Percentiles rank a stretch among this genome's conserved stretches.
phyloP scores from a whole-genome alignment of 495 filamentous ascomycete species.

The Xylaria acuta region DNA sequence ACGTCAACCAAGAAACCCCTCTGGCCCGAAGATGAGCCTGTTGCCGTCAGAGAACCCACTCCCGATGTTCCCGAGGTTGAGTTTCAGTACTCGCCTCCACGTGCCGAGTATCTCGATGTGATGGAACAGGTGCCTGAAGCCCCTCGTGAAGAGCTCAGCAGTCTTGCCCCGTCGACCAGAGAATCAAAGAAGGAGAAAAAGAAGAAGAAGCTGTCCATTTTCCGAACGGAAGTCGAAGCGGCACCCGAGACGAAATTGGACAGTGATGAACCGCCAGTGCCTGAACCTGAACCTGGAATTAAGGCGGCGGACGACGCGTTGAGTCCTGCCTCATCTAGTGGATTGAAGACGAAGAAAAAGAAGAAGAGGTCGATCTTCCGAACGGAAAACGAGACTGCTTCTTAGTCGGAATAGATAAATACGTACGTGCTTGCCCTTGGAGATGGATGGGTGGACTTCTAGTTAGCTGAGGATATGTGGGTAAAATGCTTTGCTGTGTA shows the following conservation, averaged over 20 bases:
- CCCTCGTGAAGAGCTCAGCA: background rate
- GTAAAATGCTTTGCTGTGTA: background rate
- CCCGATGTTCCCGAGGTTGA: background rate
- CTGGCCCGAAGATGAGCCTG: background rate
- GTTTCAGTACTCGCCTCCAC: background rate
- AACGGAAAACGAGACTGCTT: background rate
- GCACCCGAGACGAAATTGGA: background rate
- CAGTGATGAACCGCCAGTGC: background rate
- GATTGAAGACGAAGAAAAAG: background rate
- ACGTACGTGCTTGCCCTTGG: background rate
- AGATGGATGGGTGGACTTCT: background rate
- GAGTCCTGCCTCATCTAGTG: slow-evolving; percentile 1
- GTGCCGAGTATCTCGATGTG: background rate
- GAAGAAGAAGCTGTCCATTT: slow-evolving; percentile 12
- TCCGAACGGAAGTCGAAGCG: background rate
- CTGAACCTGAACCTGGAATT: background rate
- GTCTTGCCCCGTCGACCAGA: background rate
- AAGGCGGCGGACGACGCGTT: background rate
- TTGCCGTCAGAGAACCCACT: background rate
- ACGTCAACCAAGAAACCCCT: background rate
- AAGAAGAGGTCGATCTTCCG: slow-evolving; percentile 9
- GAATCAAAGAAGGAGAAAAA: slow-evolving; percentile 3
- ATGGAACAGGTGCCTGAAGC: background rate
- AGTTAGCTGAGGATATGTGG: background rate
- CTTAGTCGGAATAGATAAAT: background rate